Base-by-base conservation (phyloP, 2,329 filamentous ascomycete genomes). In the Diaporthe capsici region DNA sequence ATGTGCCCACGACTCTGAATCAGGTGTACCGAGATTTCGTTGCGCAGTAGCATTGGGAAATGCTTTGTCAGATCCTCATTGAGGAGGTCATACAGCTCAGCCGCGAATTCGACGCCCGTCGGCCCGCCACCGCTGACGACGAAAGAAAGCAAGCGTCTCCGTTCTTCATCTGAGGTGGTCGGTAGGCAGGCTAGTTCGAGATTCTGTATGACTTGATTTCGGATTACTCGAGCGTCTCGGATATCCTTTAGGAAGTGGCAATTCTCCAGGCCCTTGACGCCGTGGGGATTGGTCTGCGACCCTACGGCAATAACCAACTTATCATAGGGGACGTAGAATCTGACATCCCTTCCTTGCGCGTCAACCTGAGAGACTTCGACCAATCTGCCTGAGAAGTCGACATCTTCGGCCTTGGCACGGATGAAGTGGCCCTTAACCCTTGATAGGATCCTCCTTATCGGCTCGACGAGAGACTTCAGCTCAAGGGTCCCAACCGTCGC, bases 211-310 rank as follows among this genome's bases (percentile, higher is more conserved):
- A 99, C 92, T 79, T 93, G 90, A 83, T 98, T 98, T 76, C 96
- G 93, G 80, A 99, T 98, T 81, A 91, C 88, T 37, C 96, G 92
- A 8, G 97, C 97, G 83, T 99, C 96, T 77, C 94, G 93, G 79
- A 99, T 97, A 76, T 98, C 94, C 85, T 99, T 99, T 77, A 99
- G 89, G 86, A 98, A 98, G 84, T 96, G 92, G 84, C 96, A 98
- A 82, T 99, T 90, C 80, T 98, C 95, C 17, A 99, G 89, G 13
- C 97, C 97, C 82, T 97, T 96, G 75, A 99, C 97, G 61, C 97
- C 97, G 81, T 99, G 97, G 1, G 96, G 93, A 82, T 99, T 99
- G 20, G 96, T 98, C 25, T 94, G 92, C 28, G 96, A 98, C 47
- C 96, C 96, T 75, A 98, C 96, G 37, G 93, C 96, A 80, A 99